These are phyloP conservation scores for Capsicum chinense DNA, from an alignment of 257 asterid genomes.

Conservation along the genomic window DNA sequence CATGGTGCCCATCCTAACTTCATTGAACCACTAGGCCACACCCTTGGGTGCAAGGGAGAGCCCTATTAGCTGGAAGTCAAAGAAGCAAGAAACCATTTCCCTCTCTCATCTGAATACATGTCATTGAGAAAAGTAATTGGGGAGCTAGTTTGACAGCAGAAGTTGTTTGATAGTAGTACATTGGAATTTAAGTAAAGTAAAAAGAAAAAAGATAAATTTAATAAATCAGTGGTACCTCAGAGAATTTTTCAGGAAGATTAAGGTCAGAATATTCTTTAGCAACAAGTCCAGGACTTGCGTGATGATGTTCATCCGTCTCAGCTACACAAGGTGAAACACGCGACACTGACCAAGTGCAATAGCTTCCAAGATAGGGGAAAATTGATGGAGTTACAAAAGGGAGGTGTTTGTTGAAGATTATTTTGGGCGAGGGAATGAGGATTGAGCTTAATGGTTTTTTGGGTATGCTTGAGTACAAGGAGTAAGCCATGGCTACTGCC, in stretches of 20 bases:
- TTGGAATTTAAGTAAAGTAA: background rate
- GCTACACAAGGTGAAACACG: slow-evolving; percentile 32
- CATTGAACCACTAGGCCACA: no score
- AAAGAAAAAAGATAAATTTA: background rate
- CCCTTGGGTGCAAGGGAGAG: no score
- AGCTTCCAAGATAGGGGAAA: background rate
- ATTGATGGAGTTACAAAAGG: slow-evolving; percentile 32
- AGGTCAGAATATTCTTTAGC: slow-evolving; percentile 87
- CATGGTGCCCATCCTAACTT: no score
- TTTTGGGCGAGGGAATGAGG: background rate
- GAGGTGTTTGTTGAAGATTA: background rate
- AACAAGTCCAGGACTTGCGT: slow-evolving; percentile 63
- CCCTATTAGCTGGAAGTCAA: no score
- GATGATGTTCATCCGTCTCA: slow-evolving; percentile 40
- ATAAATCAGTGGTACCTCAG: slow-evolving; percentile 46
- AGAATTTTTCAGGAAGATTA: slow-evolving; percentile 65
- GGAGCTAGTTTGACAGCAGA: no score
- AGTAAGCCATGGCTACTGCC: background rate
- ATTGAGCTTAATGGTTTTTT: background rate
- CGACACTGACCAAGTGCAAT: slow-evolving; percentile 23
- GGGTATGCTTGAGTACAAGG: background rate
- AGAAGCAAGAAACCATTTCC: no score
- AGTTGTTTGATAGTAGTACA: background rate
- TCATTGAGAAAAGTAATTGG: no score
- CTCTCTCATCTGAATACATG: no score